Evolutionary conservation across 2,329 filamentous ascomycete species (phyloP).

Genomic region (Xylaria sp.): DNA sequence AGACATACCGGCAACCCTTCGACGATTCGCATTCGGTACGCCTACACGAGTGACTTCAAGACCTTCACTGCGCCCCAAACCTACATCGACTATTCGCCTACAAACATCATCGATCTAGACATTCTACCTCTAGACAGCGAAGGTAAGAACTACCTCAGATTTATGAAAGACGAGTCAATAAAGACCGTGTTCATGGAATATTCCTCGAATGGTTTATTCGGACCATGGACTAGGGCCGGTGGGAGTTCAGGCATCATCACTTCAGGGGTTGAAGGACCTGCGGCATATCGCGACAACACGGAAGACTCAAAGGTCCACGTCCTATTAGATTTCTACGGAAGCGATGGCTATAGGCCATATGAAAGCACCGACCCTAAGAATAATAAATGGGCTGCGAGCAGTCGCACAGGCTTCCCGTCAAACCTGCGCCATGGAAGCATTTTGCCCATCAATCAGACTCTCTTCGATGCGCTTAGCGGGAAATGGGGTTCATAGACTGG

Average conservation of each 20-base stretch:
- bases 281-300: slow-evolving; percentile 58
- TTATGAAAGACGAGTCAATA: slow-evolving; percentile 65
- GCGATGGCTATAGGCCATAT: slow-evolving; percentile 62
- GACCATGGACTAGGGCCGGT: slow-evolving; percentile 62
- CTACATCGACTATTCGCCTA: slow-evolving; percentile 61
- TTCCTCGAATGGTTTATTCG: slow-evolving; percentile 61
- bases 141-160: slow-evolving; percentile 60
- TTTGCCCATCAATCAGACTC: slow-evolving; percentile 57
- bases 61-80: slow-evolving; percentile 63
- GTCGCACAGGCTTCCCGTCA: slow-evolving; percentile 56
- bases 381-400: slow-evolving; percentile 60
- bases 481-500: slow-evolving; percentile 50
- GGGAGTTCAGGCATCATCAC: slow-evolving; percentile 57
- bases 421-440: slow-evolving; percentile 64
- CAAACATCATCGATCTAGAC: slow-evolving; percentile 66
- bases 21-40: slow-evolving; percentile 62
- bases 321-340: slow-evolving; percentile 61
- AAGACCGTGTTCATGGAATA: slow-evolving; percentile 64
- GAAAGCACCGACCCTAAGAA: slow-evolving; percentile 57
- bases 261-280: slow-evolving; percentile 57
- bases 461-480: slow-evolving; percentile 55
- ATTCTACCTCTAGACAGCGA: slow-evolving; percentile 59
- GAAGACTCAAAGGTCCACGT: slow-evolving; percentile 56
- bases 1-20: slow-evolving; percentile 60
- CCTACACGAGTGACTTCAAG: slow-evolving; percentile 65